Evolutionary conservation across 257 asterid species (phyloP).

Genomic region (Anisodus tanguticus): DNA sequence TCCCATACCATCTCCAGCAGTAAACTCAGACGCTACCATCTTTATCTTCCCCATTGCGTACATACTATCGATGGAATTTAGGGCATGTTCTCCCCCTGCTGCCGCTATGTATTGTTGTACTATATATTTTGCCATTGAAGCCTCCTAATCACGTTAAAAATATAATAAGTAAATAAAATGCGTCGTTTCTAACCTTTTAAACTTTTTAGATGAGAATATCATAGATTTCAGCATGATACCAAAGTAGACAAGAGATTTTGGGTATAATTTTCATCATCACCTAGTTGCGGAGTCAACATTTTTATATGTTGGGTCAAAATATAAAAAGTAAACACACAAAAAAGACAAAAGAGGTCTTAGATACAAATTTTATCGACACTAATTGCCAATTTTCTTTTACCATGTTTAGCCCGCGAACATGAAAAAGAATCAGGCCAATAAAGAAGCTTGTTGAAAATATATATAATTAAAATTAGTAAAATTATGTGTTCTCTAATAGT

Average conservation of each 20-base stretch:
- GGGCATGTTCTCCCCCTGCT: slow-evolving; percentile 46
- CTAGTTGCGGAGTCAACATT: too few relatives aligned
- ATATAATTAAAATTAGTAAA: not conserved
- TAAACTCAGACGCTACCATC: slow-evolving; percentile 40
- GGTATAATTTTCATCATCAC: too few relatives aligned
- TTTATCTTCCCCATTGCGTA: slow-evolving; percentile 39
- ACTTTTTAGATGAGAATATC: not conserved
- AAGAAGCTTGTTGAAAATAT: not conserved
- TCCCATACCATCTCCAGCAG: slow-evolving; percentile 30
- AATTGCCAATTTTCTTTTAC: too few relatives aligned
- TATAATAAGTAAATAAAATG: not conserved
- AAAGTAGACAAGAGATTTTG: not conserved
- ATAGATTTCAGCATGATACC: not conserved
- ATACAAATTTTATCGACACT: too few relatives aligned
- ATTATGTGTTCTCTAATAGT: too few relatives aligned
- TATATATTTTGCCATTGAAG: slow-evolving; percentile 25
- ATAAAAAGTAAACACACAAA: too few relatives aligned
- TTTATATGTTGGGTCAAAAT: too few relatives aligned
- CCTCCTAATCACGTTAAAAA: not conserved
- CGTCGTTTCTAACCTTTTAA: not conserved
- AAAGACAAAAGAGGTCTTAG: too few relatives aligned
- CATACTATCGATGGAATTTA: slow-evolving; percentile 34
- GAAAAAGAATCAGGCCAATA: not conserved
- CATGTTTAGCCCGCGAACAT: not conserved
- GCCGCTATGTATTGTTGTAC: slow-evolving; percentile 40